A percentile compares a stretch with the other conserved stretches of the same genome.
These are phyloP conservation scores for Isatis lusitanica DNA, from an alignment of 441 rosid genomes.

Conservation along the genomic window DNA sequence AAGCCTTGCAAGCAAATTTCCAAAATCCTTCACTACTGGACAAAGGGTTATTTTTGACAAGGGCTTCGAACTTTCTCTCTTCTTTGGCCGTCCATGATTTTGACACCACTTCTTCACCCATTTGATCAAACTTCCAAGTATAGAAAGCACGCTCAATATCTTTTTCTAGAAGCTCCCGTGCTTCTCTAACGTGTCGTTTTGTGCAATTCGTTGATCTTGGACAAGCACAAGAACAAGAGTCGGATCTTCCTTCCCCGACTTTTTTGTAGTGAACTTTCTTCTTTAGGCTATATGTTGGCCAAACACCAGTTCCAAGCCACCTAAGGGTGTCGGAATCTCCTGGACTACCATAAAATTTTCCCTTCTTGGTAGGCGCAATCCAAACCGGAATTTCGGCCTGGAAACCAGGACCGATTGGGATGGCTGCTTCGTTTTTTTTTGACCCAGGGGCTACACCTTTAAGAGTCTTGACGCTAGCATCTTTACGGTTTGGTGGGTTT, in stretches of 20 bases:
- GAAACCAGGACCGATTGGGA: conserved; percentile 44
- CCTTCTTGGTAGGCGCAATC: conserved; percentile 36
- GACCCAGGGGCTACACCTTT: conserved; percentile 20
- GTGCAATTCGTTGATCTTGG: conserved; percentile 39
- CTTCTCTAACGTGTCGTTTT: conserved; percentile 37
- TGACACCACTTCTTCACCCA: conserved; percentile 42
- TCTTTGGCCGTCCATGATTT: conserved; percentile 45
- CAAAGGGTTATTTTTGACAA: conserved; percentile 32
- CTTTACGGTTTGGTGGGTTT: conserved; percentile 5
- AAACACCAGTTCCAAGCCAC: conserved; percentile 45
- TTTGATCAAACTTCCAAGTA: conserved; percentile 46
- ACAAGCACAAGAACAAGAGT: conserved; percentile 38
- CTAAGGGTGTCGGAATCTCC: conserved; percentile 38
- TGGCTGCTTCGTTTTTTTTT: conserved; percentile 19
- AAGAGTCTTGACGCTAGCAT: conserved; percentile 16
- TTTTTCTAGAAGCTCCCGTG: conserved; percentile 32
- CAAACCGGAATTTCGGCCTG: conserved; percentile 50
- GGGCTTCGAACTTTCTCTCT: conserved; percentile 33
- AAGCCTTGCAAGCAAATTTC: conserved; percentile 32
- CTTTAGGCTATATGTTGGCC: conserved; percentile 41
- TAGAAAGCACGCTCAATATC: conserved; percentile 39
- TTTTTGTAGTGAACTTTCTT: conserved; percentile 31
- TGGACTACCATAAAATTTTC: conserved; percentile 30
- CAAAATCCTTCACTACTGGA: conserved; percentile 31
- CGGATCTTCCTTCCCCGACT: conserved; percentile 41